Evolutionary conservation across 169 alveolate genomes (phyloP).

Genomic region (Plasmodium inui): DNA sequence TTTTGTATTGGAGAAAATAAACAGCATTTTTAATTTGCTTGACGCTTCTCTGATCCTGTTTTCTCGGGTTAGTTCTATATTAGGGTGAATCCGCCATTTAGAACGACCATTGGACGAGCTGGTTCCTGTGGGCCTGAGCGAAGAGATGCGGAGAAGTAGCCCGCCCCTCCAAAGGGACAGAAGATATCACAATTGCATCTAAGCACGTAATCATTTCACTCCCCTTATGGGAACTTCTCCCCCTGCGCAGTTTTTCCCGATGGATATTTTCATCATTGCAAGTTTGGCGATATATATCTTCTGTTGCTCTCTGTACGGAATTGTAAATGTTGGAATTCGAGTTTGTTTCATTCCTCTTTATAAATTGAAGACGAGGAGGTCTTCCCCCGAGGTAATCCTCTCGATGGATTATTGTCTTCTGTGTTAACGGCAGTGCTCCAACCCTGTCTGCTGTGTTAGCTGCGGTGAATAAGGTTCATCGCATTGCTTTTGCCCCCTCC

Average conservation of each 20-base stretch:
- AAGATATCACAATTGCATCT: background rate
- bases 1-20: conserved; percentile 80
- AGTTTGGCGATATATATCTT: conserved; percentile 77
- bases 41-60: conserved; percentile 65
- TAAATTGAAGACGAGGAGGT: conserved; percentile 78
- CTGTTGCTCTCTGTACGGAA: conserved; percentile 81
- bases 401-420: background rate
- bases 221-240: background rate
- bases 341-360: conserved; percentile 76
- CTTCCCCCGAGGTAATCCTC: conserved; percentile 81
- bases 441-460: background rate
- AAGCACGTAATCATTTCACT: background rate
- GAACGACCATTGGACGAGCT: background rate
- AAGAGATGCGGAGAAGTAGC: background rate
- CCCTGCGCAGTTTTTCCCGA: conserved; percentile 77
- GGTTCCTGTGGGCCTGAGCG: background rate
- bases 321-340: conserved; percentile 81
- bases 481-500: background rate
- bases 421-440: background rate
- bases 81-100: background rate
- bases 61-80: conserved; percentile 12
- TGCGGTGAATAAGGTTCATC: background rate
- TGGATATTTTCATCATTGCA: conserved; percentile 81
- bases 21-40: conserved; percentile 53
- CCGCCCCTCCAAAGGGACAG: background rate